Evolutionary conservation across 129 eudicot genomes (phyloP).

Genomic region (Deinandra increscens): DNA sequence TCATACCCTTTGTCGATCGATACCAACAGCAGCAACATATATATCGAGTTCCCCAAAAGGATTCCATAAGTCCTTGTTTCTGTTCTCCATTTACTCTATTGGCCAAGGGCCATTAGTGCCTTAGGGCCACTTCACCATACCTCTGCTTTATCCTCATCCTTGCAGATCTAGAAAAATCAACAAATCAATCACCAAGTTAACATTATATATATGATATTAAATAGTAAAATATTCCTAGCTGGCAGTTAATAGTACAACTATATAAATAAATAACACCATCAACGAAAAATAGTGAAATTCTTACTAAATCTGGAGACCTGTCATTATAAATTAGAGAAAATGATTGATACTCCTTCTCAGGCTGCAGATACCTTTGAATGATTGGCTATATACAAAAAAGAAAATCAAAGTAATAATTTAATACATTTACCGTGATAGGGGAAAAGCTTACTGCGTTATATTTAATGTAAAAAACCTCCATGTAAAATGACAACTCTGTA

Average conservation of each 20-base stretch:
- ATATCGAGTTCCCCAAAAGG: no score
- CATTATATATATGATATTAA: constrained; percentile 3
- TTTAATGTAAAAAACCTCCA: not conserved
- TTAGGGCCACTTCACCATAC: constrained; percentile 99
- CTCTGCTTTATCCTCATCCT: constrained; percentile 98
- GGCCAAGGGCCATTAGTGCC: constrained; percentile 79
- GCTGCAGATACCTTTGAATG: constrained; percentile 92
- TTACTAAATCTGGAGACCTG: constrained; percentile 99
- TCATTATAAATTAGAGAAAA: constrained; percentile 88
- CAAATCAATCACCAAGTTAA: constrained; percentile 1
- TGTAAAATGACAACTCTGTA: constrained; percentile 4
- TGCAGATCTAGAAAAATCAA: constrained; percentile 62
- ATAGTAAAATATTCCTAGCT: not conserved
- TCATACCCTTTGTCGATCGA: no score
- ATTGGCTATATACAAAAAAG: constrained; percentile 61
- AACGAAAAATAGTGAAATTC: constrained; percentile 24
- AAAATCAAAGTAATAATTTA: constrained; percentile 14
- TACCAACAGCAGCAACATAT: no score
- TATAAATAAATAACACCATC: not conserved
- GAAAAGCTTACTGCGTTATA: not conserved
- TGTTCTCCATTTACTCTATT: constrained; percentile 87
- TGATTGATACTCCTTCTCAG: constrained; percentile 98
- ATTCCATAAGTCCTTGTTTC: constrained; percentile 96
- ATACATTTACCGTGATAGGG: not conserved
- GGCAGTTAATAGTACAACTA: not conserved